Evolutionary conservation across 768 basidiomycete genomes (phyloP).

Genomic region (Calvatia gigantea): DNA sequence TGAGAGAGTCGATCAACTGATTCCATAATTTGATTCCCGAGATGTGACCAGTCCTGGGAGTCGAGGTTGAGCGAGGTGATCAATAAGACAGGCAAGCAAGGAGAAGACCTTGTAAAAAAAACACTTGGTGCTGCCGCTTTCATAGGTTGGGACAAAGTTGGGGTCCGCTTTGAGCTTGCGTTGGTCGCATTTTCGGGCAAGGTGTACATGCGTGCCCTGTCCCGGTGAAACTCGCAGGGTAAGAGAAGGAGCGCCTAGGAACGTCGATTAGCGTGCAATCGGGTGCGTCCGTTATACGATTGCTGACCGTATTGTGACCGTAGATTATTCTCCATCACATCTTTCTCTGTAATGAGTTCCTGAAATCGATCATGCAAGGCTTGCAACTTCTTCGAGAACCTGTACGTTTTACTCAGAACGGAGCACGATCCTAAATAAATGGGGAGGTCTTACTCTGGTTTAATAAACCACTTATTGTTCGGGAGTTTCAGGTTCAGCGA

Average conservation of each 20-base stretch:
- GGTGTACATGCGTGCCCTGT: slow-evolving; percentile 74
- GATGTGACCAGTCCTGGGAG: slow-evolving; percentile 65
- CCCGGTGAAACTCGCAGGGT: slow-evolving; percentile 65
- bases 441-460: slow-evolving; percentile 50
- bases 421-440: background rate
- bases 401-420: slow-evolving; percentile 18
- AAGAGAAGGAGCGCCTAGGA: slow-evolving; percentile 64
- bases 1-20: slow-evolving; percentile 45
- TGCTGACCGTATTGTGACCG: slow-evolving; percentile 51
- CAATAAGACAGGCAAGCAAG: background rate
- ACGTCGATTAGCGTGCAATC: slow-evolving; percentile 1
- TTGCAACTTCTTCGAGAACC: slow-evolving; percentile 57
- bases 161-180: slow-evolving; percentile 40
- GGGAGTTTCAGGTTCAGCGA: slow-evolving; percentile 3
- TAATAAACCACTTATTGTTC: slow-evolving; percentile 41
- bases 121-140: slow-evolving; percentile 60
- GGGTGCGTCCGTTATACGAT: background rate
- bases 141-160: slow-evolving; percentile 56
- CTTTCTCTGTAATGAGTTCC: slow-evolving; percentile 41
- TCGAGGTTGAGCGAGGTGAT: background rate
- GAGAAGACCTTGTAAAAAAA: slow-evolving; percentile 61
- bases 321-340: slow-evolving; percentile 50
- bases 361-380: slow-evolving; percentile 46
- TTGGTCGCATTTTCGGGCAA: slow-evolving; percentile 64
- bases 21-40: slow-evolving; percentile 67